phyloP scores from a whole-genome alignment of 139 green algal species.

The Micromonas commoda region DNA sequence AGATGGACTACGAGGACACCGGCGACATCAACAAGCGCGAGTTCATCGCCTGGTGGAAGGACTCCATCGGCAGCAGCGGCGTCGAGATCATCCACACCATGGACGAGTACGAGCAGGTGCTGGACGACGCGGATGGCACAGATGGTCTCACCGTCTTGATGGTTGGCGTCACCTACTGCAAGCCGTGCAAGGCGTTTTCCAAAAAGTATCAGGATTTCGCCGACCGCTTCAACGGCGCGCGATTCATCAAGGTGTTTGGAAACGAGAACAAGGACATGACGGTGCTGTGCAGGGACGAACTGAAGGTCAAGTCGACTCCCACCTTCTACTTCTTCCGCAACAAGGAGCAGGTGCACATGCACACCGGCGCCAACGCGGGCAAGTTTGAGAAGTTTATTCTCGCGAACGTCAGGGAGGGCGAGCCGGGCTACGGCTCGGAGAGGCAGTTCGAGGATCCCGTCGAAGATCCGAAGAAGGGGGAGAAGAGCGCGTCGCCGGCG shows the following conservation, averaged over 20 bases:
- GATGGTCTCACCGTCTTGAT: constrained; percentile 26
- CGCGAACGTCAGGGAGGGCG: not conserved
- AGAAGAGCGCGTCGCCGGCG: not conserved
- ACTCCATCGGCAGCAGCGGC: not conserved
- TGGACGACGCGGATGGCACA: constrained; percentile 25
- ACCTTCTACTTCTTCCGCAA: constrained; percentile 35
- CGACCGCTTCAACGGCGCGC: not conserved
- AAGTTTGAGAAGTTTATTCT: constrained; percentile 26
- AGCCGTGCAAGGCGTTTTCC: constrained; percentile 37
- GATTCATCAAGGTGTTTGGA: constrained; percentile 30
- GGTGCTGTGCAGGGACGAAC: constrained; percentile 12
- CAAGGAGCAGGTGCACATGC: constrained; percentile 24
- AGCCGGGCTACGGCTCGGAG: not conserved
- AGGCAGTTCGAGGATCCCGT: not conserved
- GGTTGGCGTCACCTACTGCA: constrained; percentile 42
- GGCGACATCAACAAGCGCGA: constrained; percentile 21
- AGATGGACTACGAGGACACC: constrained; percentile 30
- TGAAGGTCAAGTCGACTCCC: constrained; percentile 31
- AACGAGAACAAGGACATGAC: constrained; percentile 38
- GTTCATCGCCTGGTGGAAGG: constrained; percentile 30
- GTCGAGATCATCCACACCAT: constrained; percentile 32
- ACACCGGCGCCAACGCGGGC: constrained; percentile 22
- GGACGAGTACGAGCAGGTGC: constrained; percentile 24
- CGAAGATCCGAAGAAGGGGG: not conserved
- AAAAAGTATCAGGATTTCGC: constrained; percentile 26